Percentiles rank a stretch among this genome's conserved stretches.
phyloP scores from a whole-genome alignment of 225 moss, liverwort and hornwort species.

The Pseudoscleropodium purum region DNA sequence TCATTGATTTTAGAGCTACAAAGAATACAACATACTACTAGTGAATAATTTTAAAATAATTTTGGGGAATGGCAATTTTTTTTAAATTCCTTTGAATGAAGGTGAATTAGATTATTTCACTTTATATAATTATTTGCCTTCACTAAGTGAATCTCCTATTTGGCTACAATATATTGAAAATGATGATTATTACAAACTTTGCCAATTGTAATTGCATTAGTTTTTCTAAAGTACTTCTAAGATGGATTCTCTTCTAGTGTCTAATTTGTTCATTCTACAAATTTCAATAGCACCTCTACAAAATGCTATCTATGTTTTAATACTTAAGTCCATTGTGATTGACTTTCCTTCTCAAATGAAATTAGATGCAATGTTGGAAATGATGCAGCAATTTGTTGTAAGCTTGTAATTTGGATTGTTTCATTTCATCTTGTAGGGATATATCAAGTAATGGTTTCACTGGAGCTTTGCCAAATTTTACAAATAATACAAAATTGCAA shows the following conservation, averaged over 20 bases:
- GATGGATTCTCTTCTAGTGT: not conserved
- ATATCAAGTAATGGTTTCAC: not conserved
- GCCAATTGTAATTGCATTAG: rapidly evolving
- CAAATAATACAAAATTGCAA: not conserved
- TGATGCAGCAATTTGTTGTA: too few relatives aligned
- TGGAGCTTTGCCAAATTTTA: not conserved
- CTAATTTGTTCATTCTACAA: not conserved
- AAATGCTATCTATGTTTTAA: not conserved
- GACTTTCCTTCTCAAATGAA: too few relatives aligned
- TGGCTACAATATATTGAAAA: not conserved
- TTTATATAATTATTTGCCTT: not conserved
- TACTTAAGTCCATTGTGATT: not conserved
- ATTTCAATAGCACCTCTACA: too few relatives aligned
- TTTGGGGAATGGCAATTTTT: not conserved
- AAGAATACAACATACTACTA: rapidly evolving
- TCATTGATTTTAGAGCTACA: not conserved
- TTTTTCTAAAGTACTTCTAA: not conserved
- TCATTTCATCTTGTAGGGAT: not conserved
- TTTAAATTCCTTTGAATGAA: not conserved
- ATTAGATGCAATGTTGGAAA: not conserved
- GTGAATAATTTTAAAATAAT: not conserved
- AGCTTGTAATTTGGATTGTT: too few relatives aligned
- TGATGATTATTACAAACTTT: rapidly evolving
- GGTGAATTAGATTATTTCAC: not conserved
- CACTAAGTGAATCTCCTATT: not conserved